phyloP scores from a whole-genome alignment of 306 rosid genomes.

The Lathyrus oleraceus region DNA sequence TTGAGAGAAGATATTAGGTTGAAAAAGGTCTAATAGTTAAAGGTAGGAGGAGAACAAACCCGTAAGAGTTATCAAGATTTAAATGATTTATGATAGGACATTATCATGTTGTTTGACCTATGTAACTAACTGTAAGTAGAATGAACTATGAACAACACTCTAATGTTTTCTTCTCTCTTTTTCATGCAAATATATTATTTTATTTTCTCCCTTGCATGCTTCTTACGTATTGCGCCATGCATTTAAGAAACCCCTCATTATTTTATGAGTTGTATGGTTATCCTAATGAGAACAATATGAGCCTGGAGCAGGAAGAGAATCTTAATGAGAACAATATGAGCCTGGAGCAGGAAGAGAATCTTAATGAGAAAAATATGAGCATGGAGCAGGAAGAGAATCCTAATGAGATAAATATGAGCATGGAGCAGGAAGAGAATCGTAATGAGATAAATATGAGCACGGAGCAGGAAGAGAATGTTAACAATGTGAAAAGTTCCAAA shows the following conservation, averaged over 20 bases:
- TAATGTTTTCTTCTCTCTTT: not conserved
- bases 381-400: constrained; percentile 47
- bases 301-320: constrained; percentile 46
- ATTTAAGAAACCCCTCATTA: constrained; percentile 4
- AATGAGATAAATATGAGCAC: constrained; percentile 42
- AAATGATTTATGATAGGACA: not conserved
- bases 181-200: constrained; percentile 11
- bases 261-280: constrained; percentile 44
- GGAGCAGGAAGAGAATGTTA: constrained; percentile 45
- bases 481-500: constrained; percentile 36
- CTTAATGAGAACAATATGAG: constrained; percentile 43
- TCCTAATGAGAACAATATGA: constrained; percentile 45
- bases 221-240: not conserved
- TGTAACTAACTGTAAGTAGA: not conserved
- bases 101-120: not conserved
- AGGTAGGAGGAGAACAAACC: not conserved
- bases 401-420: constrained; percentile 42
- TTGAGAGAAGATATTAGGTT: not conserved
- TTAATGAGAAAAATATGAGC: constrained; percentile 42
- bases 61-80: not conserved
- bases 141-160: not conserved
- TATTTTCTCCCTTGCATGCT: not conserved
- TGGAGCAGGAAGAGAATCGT: constrained; percentile 48
- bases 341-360: constrained; percentile 45
- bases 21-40: not conserved